A percentile compares a stretch with the other conserved stretches of the same genome.
Evolutionary conservation across 2,329 filamentous ascomycete species (phyloP).

Genomic region (Colletotrichum simmondsii): DNA sequence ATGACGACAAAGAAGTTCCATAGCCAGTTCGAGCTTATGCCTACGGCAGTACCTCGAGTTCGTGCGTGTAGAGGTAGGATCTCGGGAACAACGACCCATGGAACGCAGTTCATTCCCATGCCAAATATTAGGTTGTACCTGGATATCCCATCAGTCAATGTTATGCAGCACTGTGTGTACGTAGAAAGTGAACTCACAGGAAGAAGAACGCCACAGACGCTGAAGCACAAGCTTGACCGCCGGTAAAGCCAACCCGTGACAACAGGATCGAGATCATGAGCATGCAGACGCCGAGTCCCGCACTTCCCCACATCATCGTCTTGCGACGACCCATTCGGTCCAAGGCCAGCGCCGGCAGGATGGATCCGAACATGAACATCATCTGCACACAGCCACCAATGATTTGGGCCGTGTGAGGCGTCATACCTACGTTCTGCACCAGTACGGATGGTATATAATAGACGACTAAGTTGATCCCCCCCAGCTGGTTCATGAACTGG

Average conservation of each 20-base stretch:
- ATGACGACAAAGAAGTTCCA: conserved; percentile 55
- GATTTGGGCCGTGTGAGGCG: conserved; percentile 43
- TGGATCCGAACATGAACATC: conserved; percentile 51
- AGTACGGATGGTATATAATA: conserved; percentile 48
- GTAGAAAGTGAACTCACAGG: conserved; percentile 34
- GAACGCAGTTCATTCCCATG: conserved; percentile 44
- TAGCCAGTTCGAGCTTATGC: conserved; percentile 48
- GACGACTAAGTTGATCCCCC: conserved; percentile 58
- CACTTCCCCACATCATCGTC: conserved; percentile 54
- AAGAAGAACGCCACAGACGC: conserved; percentile 51
- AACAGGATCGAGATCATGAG: conserved; percentile 49
- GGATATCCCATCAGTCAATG: background rate
- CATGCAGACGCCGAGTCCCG: conserved; percentile 48
- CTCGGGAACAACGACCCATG: conserved; percentile 51
- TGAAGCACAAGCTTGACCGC: conserved; percentile 32
- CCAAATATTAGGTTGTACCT: conserved; percentile 44
- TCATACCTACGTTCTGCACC: conserved; percentile 45
- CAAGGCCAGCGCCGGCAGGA: conserved; percentile 46
- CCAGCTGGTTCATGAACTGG: conserved; percentile 61
- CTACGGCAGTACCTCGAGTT: conserved; percentile 45
- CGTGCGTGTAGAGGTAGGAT: conserved; percentile 46
- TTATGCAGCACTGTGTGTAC: background rate
- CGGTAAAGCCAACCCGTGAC: conserved; percentile 33
- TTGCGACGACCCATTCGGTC: conserved; percentile 52
- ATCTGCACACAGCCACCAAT: conserved; percentile 49